These are phyloP conservation scores for Rhizoclosmatium sp. DNA, from an alignment of 192 early-diverging fungal species.

Conservation along the genomic window DNA sequence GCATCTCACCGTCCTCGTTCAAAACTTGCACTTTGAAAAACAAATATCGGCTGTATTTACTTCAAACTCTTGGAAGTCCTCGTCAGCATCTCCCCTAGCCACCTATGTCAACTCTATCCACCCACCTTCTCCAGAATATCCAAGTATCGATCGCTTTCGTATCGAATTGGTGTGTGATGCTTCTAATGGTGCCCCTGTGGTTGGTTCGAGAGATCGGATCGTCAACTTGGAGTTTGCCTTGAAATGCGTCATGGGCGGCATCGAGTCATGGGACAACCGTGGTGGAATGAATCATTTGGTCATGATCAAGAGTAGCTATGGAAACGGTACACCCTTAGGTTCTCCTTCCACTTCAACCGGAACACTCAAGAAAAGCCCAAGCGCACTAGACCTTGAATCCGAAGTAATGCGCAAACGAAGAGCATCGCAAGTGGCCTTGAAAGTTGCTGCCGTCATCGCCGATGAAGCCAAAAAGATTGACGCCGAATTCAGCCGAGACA, in stretches of 20 bases:
- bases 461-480: constrained; percentile 27
- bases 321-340: neutral
- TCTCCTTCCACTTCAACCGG: neutral
- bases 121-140: constrained; percentile 36
- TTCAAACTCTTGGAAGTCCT: constrained; percentile 81
- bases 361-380: neutral
- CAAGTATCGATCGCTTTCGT: constrained; percentile 73
- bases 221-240: constrained; percentile 53
- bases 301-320: neutral
- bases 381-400: constrained; percentile 22
- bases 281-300: constrained; percentile 32
- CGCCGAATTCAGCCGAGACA: constrained; percentile 14
- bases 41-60: constrained; percentile 79
- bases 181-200: neutral
- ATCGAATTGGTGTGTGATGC: constrained; percentile 70
- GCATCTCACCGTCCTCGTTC: constrained; percentile 66
- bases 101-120: constrained; percentile 69
- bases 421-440: constrained; percentile 12
- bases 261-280: constrained; percentile 89
- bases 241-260: constrained; percentile 74
- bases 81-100: constrained; percentile 53
- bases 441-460: constrained; percentile 22
- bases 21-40: constrained; percentile 90
- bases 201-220: neutral
- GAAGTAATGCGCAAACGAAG: constrained; percentile 1